A percentile compares a stretch with the other conserved stretches of the same genome.
These are phyloP conservation scores for Aspergillus bertholletiae DNA, from an alignment of 495 filamentous ascomycete species.

Conservation along the genomic window DNA sequence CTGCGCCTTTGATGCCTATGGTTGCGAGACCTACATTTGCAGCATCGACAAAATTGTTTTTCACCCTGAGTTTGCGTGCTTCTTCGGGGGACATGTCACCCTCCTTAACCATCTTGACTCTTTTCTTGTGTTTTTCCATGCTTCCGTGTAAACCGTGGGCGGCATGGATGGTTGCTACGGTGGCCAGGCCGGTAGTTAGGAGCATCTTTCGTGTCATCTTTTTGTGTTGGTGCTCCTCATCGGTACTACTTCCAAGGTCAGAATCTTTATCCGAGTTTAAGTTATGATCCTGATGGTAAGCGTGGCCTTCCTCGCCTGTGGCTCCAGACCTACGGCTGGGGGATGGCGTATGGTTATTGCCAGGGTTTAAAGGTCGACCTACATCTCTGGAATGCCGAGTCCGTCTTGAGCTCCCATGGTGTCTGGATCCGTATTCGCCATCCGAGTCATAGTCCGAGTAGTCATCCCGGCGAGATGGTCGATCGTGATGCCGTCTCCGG, in stretches of 20 bases:
- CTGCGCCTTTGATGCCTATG: slow-evolving; percentile 78
- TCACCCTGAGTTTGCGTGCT: slow-evolving; percentile 70
- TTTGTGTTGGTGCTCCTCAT: slow-evolving; percentile 69
- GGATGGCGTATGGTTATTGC: background rate
- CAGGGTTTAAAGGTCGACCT: slow-evolving; percentile 31
- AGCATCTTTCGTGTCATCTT: slow-evolving; percentile 83
- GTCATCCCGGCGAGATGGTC: slow-evolving; percentile 43
- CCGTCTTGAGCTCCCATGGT: slow-evolving; percentile 31
- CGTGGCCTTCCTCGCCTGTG: slow-evolving; percentile 13
- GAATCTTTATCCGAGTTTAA: slow-evolving; percentile 42
- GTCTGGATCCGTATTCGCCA: slow-evolving; percentile 48
- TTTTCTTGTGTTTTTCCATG: slow-evolving; percentile 68
- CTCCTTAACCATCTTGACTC: slow-evolving; percentile 66
- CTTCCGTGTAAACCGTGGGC: slow-evolving; percentile 74
- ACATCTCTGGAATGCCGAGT: slow-evolving; percentile 49
- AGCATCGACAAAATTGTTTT: slow-evolving; percentile 69
- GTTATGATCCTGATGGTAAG: slow-evolving; percentile 24
- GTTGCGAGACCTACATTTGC: slow-evolving; percentile 81
- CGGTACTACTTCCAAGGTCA: slow-evolving; percentile 69
- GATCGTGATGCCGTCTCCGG: slow-evolving; percentile 30
- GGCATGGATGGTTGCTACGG: slow-evolving; percentile 86
- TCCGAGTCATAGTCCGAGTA: slow-evolving; percentile 29
- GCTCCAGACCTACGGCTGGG: slow-evolving; percentile 9
- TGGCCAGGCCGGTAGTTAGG: slow-evolving; percentile 77
- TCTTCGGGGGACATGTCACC: slow-evolving; percentile 72